Evolutionary conservation across 2,329 filamentous ascomycete genomes (phyloP), one percentile per base, ranked within the genome.

Genomic region (Ceratocystiopsis brevicomis): DNA sequence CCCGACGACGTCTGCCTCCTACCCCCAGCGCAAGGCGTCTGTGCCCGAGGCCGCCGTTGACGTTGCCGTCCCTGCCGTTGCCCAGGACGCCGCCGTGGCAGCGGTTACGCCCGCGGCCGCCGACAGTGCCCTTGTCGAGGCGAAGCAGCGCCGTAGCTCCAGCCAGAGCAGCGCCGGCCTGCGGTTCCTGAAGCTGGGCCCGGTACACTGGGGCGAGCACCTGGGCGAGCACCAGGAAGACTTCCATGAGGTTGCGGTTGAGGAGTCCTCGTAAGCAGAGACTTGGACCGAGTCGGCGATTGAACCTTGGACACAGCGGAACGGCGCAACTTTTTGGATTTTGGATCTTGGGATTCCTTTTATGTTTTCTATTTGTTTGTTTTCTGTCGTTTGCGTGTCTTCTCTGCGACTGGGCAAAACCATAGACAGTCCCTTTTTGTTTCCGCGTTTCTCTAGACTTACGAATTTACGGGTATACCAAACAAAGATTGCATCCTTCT

Each of bases 191-290:
- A 77, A 76, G 64, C 70, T 79, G 45, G 70, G 71, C 19, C 73
- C 73, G 33, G 73, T 78, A 46, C 71, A 77, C 66, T 76, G 65
- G 59, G 74, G 74, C 50, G 72, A 71, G 63, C 69, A 73, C 57
- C 60, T 61, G 18, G 71, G 64, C 48, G 69, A 68, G 44, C 62
- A 71, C 61, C 66, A 71, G 61, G 64, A 61, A 39, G 73, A 77
- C 62, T 76, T 62, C 56, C 58, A 67, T 57, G 65, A 70, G 52
- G 58, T 66, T 37, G 59, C 59, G 32, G 56, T 65, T 47, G 58
- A 62, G 55, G 63, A 44, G 18, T 37, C n/a, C 21, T 34, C 19
- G 17, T 18, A 42, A 32, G 21, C 19, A 30, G 21, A 30, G 25
- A 30, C n/a, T n/a, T n/a, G n/a, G n/a, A n/a, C n/a, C n/a, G n/a